These are phyloP conservation scores for Bipolaris zeicola DNA, from an alignment of 2,329 filamentous ascomycete species.

Conservation along the genomic window DNA sequence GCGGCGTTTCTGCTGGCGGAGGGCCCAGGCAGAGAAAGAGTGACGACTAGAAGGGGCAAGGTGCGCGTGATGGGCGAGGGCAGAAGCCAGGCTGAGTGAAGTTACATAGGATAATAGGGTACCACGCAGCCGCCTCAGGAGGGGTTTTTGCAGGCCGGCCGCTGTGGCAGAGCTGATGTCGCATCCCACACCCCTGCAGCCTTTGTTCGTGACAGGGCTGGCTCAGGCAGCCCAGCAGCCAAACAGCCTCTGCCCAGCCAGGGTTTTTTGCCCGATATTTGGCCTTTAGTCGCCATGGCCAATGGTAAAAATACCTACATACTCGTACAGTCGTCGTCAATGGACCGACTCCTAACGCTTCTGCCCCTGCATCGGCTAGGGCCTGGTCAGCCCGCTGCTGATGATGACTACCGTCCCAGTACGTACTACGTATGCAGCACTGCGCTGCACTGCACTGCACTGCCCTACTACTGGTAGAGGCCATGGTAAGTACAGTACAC, in stretches of 20 bases:
- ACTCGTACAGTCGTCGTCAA: neutral
- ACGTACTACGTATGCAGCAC: slow-evolving; percentile 9
- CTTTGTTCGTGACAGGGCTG: slow-evolving; percentile 13
- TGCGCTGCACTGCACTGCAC: slow-evolving; percentile 1
- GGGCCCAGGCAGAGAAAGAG: slow-evolving; percentile 11
- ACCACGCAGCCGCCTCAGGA: slow-evolving; percentile 11
- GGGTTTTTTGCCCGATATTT: slow-evolving; percentile 12
- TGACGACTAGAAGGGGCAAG: slow-evolving; percentile 7
- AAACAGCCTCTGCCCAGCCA: slow-evolving; percentile 6
- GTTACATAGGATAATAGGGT: neutral
- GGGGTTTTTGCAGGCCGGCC: slow-evolving; percentile 11
- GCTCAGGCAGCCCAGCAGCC: slow-evolving; percentile 1
- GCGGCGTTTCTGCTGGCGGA: slow-evolving; percentile 13
- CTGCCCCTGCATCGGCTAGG: slow-evolving; percentile 17
- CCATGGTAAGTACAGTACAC: neutral
- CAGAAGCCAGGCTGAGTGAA: neutral
- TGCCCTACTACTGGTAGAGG: neutral
- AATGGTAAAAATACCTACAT: slow-evolving; percentile 9
- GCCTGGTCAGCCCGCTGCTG: slow-evolving; percentile 17
- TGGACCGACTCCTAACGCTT: slow-evolving; percentile 11
- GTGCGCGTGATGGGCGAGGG: slow-evolving; percentile 11
- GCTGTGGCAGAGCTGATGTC: slow-evolving; percentile 18
- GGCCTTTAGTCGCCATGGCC: slow-evolving; percentile 14
- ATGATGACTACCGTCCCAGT: slow-evolving; percentile 9
- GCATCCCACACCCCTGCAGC: slow-evolving; percentile 11